Base-by-base conservation (phyloP, 352 stramenopile species). In the Aphanomyces euteiches region DNA sequence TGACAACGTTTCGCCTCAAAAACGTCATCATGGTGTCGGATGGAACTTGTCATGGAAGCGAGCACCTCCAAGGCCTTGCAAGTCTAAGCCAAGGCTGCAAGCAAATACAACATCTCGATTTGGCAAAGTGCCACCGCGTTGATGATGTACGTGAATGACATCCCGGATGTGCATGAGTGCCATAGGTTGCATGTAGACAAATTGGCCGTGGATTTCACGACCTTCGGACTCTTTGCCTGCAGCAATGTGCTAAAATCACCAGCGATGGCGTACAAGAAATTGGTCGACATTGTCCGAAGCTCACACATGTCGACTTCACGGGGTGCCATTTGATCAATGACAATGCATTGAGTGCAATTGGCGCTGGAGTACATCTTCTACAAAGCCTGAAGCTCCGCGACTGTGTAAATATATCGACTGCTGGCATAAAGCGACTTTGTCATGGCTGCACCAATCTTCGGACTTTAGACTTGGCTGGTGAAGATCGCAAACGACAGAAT, bases 391-490 rank as follows among this genome's bases (percentile, higher is more conserved):
- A 78, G 17, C 67, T 93, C 3, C 68, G 75, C 10, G 59, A 82
- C 5, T 88, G 80, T 38, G 72, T 66, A 2, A 19, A 72, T 4
- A 34, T 93, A 1, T 81, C 84, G 0, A 84, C 89, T 59, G 53
- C 72, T 3, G 75, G 73, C 1, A 72, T 92, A 2, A 74, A 78
- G 7, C 74, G 67, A 19, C 47, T 93, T 8, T 77, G 77, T n/a
- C 66, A 47, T 3, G 67, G 75, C 17, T 93, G 85, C 15, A 76
- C 82, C 7, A 72, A 84, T 7, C 74, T 98, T 17, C 78, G 72
- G 15, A 86, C 92, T 17, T 81, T 98, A 37, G 87, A 96, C 59
- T 59, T 96, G 38, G 82, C 82, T 1, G 87, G 81, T 45, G 57
- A 88, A 19, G 77, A 28, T 77, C 54, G 37, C 21, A 15, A 43